phyloP scores from a whole-genome alignment of 306 rosid genomes.

The Trifolium fragiferum region DNA sequence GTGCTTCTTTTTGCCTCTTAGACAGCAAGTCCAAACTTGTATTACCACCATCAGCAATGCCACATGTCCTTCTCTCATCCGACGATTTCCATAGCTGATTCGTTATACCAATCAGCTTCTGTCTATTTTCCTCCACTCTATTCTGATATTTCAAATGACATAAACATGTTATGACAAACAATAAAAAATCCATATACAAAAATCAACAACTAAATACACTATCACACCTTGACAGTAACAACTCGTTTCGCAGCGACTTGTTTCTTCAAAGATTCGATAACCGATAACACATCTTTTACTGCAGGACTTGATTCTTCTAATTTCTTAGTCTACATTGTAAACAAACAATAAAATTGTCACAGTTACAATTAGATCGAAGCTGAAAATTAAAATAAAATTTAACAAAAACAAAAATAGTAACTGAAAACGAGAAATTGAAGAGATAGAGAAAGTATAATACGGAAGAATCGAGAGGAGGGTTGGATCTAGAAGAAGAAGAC shows the following conservation, averaged over 20 bases:
- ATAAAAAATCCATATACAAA: constrained; percentile 29
- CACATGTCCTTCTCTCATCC: constrained; percentile 59
- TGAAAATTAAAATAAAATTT: background rate
- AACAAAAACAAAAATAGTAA: constrained; percentile 6
- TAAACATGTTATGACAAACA: background rate
- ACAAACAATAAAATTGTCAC: background rate
- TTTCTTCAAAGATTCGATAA: constrained; percentile 83
- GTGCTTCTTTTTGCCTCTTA: constrained; percentile 86
- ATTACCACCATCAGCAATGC: constrained; percentile 42
- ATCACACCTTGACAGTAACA: constrained; percentile 65
- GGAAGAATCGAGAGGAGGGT: constrained; percentile 50
- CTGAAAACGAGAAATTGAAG: background rate
- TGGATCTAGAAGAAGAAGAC: constrained; percentile 65
- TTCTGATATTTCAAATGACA: constrained; percentile 55
- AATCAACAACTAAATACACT: constrained; percentile 31
- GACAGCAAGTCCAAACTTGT: constrained; percentile 65
- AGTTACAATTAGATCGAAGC: constrained; percentile 34
- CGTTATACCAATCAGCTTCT: constrained; percentile 69
- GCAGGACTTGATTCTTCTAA: constrained; percentile 48
- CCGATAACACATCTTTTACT: constrained; percentile 57
- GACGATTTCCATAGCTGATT: constrained; percentile 59
- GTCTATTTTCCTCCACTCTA: constrained; percentile 82
- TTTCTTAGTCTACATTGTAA: constrained; percentile 48
- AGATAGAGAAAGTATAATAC: constrained; percentile 53
- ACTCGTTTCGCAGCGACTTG: constrained; percentile 68